Evolutionary conservation across 148 eudicot genomes (phyloP), one percentile per base, ranked within the genome.

Genomic region (Rhododendron williamsianum): DNA sequence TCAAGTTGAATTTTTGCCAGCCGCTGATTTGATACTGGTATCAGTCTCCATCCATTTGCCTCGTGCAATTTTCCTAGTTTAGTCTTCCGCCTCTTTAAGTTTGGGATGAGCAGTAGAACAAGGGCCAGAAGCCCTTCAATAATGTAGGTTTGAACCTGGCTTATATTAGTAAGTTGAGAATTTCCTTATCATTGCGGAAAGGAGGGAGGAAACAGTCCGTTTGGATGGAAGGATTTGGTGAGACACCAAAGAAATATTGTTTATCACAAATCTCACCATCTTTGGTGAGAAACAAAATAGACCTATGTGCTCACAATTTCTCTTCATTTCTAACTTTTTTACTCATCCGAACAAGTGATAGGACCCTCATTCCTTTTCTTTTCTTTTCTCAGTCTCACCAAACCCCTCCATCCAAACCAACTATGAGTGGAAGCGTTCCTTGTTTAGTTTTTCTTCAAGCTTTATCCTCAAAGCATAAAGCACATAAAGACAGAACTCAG

Each of bases 1-100:
- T 92, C 99, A 96, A 92, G 97, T 96, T 87, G 99, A 96, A 69
- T 96, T 93, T 89, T 89, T 96, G 86, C 98, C 99, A 9, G 91
- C 93, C 25, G 97, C 95, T 88, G 98, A 95, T 89, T 74, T 93
- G 86, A 95, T 96, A 91, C 84, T 96, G 99, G 99, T 96, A 94
- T 65, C 30, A n/a, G n/a, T 65, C 72, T 65, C 27, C 33, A 23
- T 25, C 72, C 72, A n/a, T 65, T 9, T 65, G 72, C 25, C 33
- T 65, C 1, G 8, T 65, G 72, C 72, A 65, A 65, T 65, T 65
- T 9, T 65, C 33, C 72, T 65, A 65, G 8, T 58, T 58, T 58
- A 45, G 25, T n/a, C 6, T 46, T 78, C 16, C 52, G 65, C 81
- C 54, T n/a, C 52, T 25, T 80, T 46, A 3, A 78, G 16, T 49